Percentiles rank a stretch among this genome's conserved stretches.
Evolutionary conservation across 768 basidiomycete genomes (phyloP).

Genomic region (Thelephora aurantiotincta): DNA sequence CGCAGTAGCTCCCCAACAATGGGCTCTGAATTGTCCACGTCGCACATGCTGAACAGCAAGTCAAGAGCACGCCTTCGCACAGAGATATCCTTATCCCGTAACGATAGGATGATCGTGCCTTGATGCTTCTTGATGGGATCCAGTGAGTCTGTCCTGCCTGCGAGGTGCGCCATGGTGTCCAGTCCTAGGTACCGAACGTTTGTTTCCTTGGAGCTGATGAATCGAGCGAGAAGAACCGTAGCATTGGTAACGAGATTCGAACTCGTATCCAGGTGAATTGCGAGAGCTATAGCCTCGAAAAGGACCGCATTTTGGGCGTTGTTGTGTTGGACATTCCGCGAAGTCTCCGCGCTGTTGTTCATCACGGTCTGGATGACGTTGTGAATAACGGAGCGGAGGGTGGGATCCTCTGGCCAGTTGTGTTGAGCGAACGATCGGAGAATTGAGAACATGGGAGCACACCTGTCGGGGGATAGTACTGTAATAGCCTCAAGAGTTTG

Average conservation of each 20-base stretch:
- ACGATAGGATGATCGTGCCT: conserved; percentile 83
- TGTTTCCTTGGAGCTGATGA: conserved; percentile 96
- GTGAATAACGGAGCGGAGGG: conserved; percentile 61
- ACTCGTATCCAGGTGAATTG: conserved; percentile 88
- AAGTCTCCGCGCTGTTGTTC: conserved; percentile 81
- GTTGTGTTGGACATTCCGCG: conserved; percentile 93
- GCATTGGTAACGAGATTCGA: conserved; percentile 82
- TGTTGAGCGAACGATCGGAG: conserved; percentile 3
- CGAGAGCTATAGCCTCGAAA: conserved; percentile 93
- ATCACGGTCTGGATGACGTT: conserved; percentile 82
- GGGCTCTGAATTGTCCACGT: conserved; percentile 88
- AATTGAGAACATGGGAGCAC: conserved; percentile 11
- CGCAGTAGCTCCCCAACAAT: conserved; percentile 92
- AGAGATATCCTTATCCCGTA: conserved; percentile 95
- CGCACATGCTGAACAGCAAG: conserved; percentile 98
- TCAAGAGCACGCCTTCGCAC: conserved; percentile 90
- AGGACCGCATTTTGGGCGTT: conserved; percentile 98
- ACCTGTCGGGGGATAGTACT: conserved; percentile 96
- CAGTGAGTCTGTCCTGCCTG: conserved; percentile 83
- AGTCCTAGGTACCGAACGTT: conserved; percentile 96
- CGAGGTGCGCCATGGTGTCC: conserved; percentile 97
- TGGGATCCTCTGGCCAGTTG: conserved; percentile 57
- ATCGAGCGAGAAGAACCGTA: conserved; percentile 82
- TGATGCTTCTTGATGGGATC: conserved; percentile 93
- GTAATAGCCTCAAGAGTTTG: conserved; percentile 81